Evolutionary conservation across 768 basidiomycete genomes (phyloP).

Genomic region (Chalciporus chontae): DNA sequence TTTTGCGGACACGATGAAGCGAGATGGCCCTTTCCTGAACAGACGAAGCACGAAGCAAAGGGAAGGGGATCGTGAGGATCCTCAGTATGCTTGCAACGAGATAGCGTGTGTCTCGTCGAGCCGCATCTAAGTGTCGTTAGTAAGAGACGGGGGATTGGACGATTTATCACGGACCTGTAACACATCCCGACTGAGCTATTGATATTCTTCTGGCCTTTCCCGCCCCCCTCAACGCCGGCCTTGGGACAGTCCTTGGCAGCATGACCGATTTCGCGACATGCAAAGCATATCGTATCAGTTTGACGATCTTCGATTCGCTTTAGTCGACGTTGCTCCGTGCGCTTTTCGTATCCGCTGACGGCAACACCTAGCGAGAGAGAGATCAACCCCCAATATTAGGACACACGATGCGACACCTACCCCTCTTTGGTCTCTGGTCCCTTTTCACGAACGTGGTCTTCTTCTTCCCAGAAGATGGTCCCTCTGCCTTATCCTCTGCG

Average conservation of each 20-base stretch:
- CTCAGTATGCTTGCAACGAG: constrained; percentile 66
- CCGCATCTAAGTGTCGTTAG: constrained; percentile 58
- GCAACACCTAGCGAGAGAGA: constrained; percentile 27
- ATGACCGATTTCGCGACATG: constrained; percentile 82
- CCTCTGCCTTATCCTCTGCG: constrained; percentile 19
- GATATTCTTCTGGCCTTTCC: constrained; percentile 22
- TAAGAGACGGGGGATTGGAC: background rate
- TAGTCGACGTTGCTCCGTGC: constrained; percentile 59
- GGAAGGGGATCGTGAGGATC: constrained; percentile 70
- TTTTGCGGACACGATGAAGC: constrained; percentile 83
- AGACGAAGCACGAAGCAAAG: constrained; percentile 91
- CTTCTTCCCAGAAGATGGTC: constrained; percentile 16
- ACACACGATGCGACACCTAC: constrained; percentile 8
- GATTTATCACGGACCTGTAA: constrained; percentile 53
- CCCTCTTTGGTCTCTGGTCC: constrained; percentile 25
- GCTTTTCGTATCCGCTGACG: constrained; percentile 21
- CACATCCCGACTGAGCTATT: constrained; percentile 51
- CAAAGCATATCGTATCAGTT: constrained; percentile 72
- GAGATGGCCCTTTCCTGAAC: constrained; percentile 79
- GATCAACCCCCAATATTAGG: constrained; percentile 8
- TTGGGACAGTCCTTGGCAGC: constrained; percentile 78
- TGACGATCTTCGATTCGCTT: constrained; percentile 58
- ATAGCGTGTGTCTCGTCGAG: constrained; percentile 71
- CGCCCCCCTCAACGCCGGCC: constrained; percentile 13
- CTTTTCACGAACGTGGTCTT: constrained; percentile 29